These are phyloP conservation scores for Neofusicoccum ribis DNA, from an alignment of 2,329 filamentous ascomycete species.

Conservation along the genomic window DNA sequence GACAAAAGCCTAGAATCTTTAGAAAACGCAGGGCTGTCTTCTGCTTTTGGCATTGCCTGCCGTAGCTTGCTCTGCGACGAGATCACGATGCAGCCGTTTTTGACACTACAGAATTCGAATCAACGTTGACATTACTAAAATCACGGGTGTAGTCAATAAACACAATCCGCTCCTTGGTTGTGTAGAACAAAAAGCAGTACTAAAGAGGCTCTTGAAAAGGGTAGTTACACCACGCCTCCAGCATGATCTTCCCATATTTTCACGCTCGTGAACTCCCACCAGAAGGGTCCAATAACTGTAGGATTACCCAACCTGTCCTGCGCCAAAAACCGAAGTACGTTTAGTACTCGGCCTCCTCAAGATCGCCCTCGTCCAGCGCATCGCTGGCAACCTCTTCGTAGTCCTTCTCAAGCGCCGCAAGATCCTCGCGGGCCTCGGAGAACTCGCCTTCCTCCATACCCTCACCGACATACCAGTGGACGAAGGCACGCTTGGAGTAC, in stretches of 20 bases:
- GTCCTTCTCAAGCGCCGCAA: conserved; percentile 95
- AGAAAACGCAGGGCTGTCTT: too few relatives aligned
- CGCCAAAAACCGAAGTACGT: neutral
- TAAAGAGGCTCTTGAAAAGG: conserved; percentile 15
- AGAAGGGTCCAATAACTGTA: conserved; percentile 14
- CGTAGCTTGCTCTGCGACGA: too few relatives aligned
- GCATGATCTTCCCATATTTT: conserved; percentile 14
- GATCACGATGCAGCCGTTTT: too few relatives aligned
- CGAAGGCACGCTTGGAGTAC: conserved; percentile 99
- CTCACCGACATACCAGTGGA: conserved; percentile 99
- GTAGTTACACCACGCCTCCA: conserved; percentile 15
- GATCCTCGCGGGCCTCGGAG: conserved; percentile 96
- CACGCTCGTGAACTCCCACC: conserved; percentile 6
- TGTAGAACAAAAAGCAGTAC: conserved; percentile 1
- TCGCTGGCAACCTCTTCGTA: conserved; percentile 98
- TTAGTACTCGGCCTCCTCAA: conserved; percentile 89
- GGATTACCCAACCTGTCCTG: conserved; percentile 16
- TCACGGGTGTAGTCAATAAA: neutral
- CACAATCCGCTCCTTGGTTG: neutral
- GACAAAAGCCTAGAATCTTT: too few relatives aligned
- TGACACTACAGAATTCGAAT: too few relatives aligned
- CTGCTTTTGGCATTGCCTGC: too few relatives aligned
- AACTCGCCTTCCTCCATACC: conserved; percentile 99
- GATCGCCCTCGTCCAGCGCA: conserved; percentile 84
- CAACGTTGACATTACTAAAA: neutral